A percentile compares a stretch with the other conserved stretches of the same genome.
These are phyloP conservation scores for Aspergillus saccharolyticus DNA, from an alignment of 495 filamentous ascomycete species.

Conservation along the genomic window DNA sequence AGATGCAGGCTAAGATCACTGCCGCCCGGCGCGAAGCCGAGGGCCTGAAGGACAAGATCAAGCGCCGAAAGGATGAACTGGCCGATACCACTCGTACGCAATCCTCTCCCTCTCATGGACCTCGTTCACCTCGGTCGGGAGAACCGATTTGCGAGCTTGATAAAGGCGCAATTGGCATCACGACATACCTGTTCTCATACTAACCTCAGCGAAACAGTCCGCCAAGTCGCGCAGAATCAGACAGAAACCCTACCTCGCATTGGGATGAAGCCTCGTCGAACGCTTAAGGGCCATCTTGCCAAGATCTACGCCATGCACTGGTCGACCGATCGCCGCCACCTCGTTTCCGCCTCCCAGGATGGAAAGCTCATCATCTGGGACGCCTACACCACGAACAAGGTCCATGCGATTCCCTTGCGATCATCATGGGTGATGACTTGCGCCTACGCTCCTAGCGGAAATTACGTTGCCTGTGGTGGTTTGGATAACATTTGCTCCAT, in stretches of 20 bases:
- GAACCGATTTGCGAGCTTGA: background rate
- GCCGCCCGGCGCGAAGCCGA: constrained; percentile 96
- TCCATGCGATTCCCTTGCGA: constrained; percentile 95
- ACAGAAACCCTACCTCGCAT: constrained; percentile 87
- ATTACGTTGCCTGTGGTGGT: constrained; percentile 97
- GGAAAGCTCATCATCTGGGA: constrained; percentile 99
- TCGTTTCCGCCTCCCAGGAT: constrained; percentile 97
- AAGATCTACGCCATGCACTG: constrained; percentile 99
- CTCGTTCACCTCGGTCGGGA: background rate
- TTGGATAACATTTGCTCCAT: constrained; percentile 99
- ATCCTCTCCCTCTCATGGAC: constrained; percentile 8
- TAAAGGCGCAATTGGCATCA: background rate
- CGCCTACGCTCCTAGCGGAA: constrained; percentile 96
- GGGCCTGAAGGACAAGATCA: constrained; percentile 96
- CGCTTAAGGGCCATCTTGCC: constrained; percentile 92
- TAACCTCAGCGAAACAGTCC: constrained; percentile 55
- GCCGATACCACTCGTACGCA: constrained; percentile 93
- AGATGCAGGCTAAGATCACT: constrained; percentile 86
- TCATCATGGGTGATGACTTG: constrained; percentile 99
- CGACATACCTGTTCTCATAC: constrained; percentile 15
- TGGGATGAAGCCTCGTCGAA: constrained; percentile 93
- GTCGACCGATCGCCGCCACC: constrained; percentile 96
- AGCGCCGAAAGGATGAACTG: constrained; percentile 98
- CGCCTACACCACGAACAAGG: constrained; percentile 99
- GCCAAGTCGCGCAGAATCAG: constrained; percentile 80